Evolutionary conservation across 495 filamentous ascomycete species (phyloP), one percentile per base, ranked within the genome.

Genomic region (Aspergillus saccharolyticus): DNA sequence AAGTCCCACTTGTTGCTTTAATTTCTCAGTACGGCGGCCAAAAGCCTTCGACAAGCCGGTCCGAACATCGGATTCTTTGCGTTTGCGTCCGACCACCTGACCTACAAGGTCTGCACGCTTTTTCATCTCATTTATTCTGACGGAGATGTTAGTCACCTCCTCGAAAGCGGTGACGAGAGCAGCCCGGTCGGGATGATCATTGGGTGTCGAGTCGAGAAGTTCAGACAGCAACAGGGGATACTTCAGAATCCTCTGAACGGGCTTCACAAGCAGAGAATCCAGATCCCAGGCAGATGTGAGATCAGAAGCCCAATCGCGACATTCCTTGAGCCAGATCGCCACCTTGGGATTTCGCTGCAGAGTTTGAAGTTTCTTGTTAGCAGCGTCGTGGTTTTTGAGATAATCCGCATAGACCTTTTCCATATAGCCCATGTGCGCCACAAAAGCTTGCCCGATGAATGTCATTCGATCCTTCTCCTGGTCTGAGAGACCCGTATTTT

Each of bases 251-350:
- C 94, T 82, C 73, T 99, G 94, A 61, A 93, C 87, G 9, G 94
- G 94, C 70, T 99, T 99, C 57, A 99, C 90, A 15, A 99, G 80
- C 33, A 99, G 76, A 5, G 94, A 91, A 68, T 96, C 91, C 50
- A 99, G 73, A 66, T 95, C 86, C 95, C 95, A 97, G 4, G 95
- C 92, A 8, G 79, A 80, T 0, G 94, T 99, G 22, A 99, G 77
- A 66, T 96, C 95, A 53, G 87, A 84, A 0, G 91, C 92, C 65
- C 87, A 89, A 42, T 89, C 81, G 59, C 88, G 89, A 66, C 94
- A 99, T 69, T 96, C 94, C 56, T 87, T 85, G 28, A 96, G 75
- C 94, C 94, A 99, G 50, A 95, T 86, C 42, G 85, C 83, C 48
- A 97, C 89, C 5, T 87, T 87, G 14, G 80, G 76, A 44, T 86